These are phyloP conservation scores for Dorcoceras hygrometricum DNA, from an alignment of 257 asterid genomes.

Conservation along the genomic window DNA sequence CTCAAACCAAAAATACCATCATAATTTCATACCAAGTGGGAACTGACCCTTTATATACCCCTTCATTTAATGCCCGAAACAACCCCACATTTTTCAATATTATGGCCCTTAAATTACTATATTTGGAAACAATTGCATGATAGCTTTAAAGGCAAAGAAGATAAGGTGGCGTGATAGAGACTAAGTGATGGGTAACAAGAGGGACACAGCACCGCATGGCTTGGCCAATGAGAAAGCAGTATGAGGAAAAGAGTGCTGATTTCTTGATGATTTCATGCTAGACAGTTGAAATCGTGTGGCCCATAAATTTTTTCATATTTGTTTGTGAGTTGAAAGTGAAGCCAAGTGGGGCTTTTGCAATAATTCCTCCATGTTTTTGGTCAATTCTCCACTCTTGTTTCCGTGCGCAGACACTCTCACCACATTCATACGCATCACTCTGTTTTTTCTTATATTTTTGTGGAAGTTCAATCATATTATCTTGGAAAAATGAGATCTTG, in stretches of 20 bases:
- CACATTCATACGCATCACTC: too few species aligned
- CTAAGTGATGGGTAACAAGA: conserved; percentile 38
- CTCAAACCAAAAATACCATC: conserved; percentile 28
- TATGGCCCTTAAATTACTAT: conserved; percentile 22
- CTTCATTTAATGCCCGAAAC: conserved; percentile 23
- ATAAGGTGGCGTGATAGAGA: conserved; percentile 49
- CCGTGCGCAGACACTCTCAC: too few species aligned
- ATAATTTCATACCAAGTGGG: conserved; percentile 37
- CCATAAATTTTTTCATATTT: not conserved
- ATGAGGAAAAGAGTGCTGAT: conserved; percentile 18
- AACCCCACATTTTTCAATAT: not conserved
- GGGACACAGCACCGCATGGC: conserved; percentile 47
- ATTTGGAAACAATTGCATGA: conserved; percentile 33
- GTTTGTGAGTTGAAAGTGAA: not conserved
- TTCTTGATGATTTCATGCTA: conserved; percentile 4
- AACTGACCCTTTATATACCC: conserved; percentile 19
- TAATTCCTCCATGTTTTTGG: not conserved
- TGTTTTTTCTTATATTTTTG: too few species aligned
- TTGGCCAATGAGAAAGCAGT: conserved; percentile 48
- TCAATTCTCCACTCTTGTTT: not conserved
- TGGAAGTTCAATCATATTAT: too few species aligned
- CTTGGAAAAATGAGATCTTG: too few species aligned
- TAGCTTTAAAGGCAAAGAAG: conserved; percentile 29
- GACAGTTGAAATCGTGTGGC: conserved; percentile 25
- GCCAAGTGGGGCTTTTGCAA: not conserved